phyloP scores from a whole-genome alignment of 106 monocot genomes.

The Acorus gramineus region DNA sequence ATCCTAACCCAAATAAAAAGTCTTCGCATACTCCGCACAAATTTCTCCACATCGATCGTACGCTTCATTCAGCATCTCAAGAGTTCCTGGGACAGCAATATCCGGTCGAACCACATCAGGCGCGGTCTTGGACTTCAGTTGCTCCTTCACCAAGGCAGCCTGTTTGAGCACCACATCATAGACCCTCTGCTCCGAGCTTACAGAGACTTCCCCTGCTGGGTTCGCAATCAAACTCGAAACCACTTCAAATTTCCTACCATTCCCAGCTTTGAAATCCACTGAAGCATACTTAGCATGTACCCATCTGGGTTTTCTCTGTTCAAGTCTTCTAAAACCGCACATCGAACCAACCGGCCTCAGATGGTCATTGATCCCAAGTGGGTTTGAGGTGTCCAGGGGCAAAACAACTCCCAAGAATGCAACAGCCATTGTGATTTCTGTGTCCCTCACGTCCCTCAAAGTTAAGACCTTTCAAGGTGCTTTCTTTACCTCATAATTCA shows the following conservation, averaged over 20 bases:
- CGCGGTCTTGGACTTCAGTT: conserved; percentile 6
- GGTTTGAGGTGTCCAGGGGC: conserved; percentile 8
- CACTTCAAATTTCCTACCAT: conserved; percentile 5
- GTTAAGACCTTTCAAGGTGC: no score
- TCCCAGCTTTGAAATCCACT: conserved; percentile 11
- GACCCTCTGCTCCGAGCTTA: conserved; percentile 83
- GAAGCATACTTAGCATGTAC: conserved; percentile 16
- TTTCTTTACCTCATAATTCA: no score
- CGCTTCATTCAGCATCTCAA: conserved; percentile 47
- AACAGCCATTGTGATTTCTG: conserved; percentile 5
- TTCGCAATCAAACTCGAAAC: conserved; percentile 42
- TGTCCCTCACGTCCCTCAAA: no score
- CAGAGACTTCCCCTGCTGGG: conserved; percentile 34
- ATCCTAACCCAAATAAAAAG: conserved; percentile 87
- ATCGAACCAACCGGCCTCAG: neutral
- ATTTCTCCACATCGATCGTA: conserved; percentile 84
- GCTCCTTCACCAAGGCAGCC: conserved; percentile 66
- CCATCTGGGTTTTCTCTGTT: neutral
- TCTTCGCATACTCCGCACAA: conserved; percentile 98
- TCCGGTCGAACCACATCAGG: conserved; percentile 35
- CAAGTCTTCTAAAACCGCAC: neutral
- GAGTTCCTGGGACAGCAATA: conserved; percentile 23
- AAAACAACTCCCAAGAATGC: conserved; percentile 8
- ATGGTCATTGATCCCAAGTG: neutral
- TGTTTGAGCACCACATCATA: conserved; percentile 93